phyloP scores from a whole-genome alignment of 2,329 filamentous ascomycete species.

The Fusarium devonianum region DNA sequence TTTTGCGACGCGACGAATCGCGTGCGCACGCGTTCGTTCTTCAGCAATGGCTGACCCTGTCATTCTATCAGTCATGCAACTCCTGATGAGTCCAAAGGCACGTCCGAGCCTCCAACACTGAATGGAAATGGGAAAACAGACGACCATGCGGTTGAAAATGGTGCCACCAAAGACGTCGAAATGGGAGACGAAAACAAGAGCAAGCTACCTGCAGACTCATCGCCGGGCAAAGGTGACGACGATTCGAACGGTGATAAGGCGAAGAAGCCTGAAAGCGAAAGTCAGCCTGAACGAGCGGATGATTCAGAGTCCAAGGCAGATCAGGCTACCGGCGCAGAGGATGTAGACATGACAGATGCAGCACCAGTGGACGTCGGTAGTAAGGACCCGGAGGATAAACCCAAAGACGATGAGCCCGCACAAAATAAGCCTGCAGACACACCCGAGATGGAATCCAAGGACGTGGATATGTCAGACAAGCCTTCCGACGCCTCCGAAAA shows the following conservation, averaged over 20 bases:
- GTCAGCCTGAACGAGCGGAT: slow-evolving; percentile 10
- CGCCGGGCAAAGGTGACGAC: slow-evolving; percentile 12
- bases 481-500: slow-evolving; percentile 26
- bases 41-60: slow-evolving; percentile 38
- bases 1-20: slow-evolving; percentile 6
- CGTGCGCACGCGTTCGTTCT: not conserved
- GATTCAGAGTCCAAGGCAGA: slow-evolving; percentile 12
- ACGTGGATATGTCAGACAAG: slow-evolving; percentile 41
- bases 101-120: slow-evolving; percentile 34
- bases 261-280: slow-evolving; percentile 28
- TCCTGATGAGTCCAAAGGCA: slow-evolving; percentile 32
- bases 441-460: slow-evolving; percentile 23
- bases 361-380: too few species aligned
- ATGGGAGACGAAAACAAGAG: slow-evolving; percentile 30
- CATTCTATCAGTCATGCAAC: slow-evolving; percentile 40
- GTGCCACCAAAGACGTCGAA: slow-evolving; percentile 36
- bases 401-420: slow-evolving; percentile 10
- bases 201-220: slow-evolving; percentile 14
- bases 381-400: slow-evolving; percentile 10
- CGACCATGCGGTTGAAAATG: slow-evolving; percentile 35
- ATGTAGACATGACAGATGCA: slow-evolving; percentile 28
- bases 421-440: slow-evolving; percentile 13
- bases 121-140: slow-evolving; percentile 40
- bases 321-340: slow-evolving; percentile 6
- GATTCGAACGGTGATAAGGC: slow-evolving; percentile 12